Evolutionary conservation across 2,329 filamentous ascomycete species (phyloP), one percentile per base, ranked within the genome.

Genomic region (Ascocoryne sarcoides): DNA sequence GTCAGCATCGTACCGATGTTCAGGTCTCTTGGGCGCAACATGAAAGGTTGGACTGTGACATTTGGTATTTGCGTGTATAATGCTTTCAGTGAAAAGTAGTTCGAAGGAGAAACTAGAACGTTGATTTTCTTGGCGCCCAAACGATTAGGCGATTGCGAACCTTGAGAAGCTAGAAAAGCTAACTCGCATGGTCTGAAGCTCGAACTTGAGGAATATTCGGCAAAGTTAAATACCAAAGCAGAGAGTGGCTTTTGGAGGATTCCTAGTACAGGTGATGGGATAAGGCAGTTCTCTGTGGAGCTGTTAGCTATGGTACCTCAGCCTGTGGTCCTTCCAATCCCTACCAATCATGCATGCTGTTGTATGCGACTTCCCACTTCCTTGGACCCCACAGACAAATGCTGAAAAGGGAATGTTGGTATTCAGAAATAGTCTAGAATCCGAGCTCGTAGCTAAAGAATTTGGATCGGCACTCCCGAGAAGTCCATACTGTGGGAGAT

Each of bases 381-480:
- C 76, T 51, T 81, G 76, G 1, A 70, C 70, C 1, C 76, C 77
- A 44, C 77, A 82, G 16, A 82, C 72, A 53, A 81, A 81, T 0
- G 68, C 63, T 0, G 73, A 77, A 50, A 67, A 75, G 0, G 76
- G 76, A 0, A 66, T 62, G 23, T 74, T 68, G 1, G 68, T 68
- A 47, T 79, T 79, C 14, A 71, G 50, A 19, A 71, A 65, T 1
- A 74, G 4, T 1, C 60, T 50, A 3, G 53, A 44, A 40, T 61
- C 57, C 18, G 23, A 15, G 3, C 15, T 29, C n/a, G 42, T 40
- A 26, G 33, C 33, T 8, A 26, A 41, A 36, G 23, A 20, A 33
- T 32, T 44, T 14, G 30, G 10, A 3, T 42, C 36, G 5, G 28
- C 34, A 32, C 33, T 42, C 28, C 39, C 42, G 29, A 44, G 30